Evolutionary conservation across 2,329 filamentous ascomycete genomes (phyloP).

Genomic region (Ciborinia camelliae): DNA sequence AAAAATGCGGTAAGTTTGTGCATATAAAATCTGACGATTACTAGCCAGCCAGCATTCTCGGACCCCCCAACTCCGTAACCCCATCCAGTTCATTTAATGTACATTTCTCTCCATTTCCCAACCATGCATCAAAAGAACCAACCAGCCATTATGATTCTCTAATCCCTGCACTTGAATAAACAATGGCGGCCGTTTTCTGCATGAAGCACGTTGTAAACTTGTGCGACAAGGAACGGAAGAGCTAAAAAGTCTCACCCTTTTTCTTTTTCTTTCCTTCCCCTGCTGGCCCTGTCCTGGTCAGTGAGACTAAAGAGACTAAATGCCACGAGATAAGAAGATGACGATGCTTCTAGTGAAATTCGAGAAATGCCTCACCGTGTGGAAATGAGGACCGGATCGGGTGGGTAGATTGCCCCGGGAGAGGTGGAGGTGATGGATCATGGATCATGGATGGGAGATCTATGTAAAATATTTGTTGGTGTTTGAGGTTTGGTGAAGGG

Average conservation of each 20-base stretch:
- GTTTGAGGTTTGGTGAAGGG: neutral
- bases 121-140: neutral
- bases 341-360: constrained; percentile 13
- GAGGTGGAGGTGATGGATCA: neutral
- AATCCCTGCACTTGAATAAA: neutral
- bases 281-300: neutral
- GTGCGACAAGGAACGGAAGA: constrained; percentile 14
- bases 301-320: neutral
- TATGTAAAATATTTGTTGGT: no score
- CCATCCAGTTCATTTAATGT: neutral
- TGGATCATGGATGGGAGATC: no score
- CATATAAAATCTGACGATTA: no score
- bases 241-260: neutral
- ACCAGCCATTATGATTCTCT: neutral
- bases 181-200: constrained; percentile 17
- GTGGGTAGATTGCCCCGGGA: neutral
- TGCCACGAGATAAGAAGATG: constrained; percentile 10
- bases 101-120: neutral
- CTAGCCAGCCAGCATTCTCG: neutral
- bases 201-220: no score
- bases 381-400: neutral
- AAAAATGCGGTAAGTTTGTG: constrained; percentile 1
- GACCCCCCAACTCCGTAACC: neutral
- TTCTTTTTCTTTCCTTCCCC: neutral
- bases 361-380: constrained; percentile 15